Percentiles rank a stretch among this genome's conserved stretches.
These are phyloP conservation scores for Pseudocohnilembus persalinus DNA, from an alignment of 169 alveolate genomes.

Conservation along the genomic window DNA sequence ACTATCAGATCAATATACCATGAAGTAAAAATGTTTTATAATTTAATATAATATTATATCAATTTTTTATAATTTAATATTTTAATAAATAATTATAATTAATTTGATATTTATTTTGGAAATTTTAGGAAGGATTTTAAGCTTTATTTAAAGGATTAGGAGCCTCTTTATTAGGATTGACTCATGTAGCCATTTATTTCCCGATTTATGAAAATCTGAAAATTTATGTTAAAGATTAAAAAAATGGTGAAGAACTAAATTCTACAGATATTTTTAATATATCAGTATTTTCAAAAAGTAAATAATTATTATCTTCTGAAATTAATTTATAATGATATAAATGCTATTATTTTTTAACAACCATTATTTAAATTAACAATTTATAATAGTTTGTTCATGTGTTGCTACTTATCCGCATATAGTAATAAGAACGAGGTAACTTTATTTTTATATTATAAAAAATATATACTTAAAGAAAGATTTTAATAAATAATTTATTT, in stretches of 20 bases:
- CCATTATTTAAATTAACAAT: too few relatives aligned
- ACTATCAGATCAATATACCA: conserved; percentile 14
- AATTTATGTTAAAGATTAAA: conserved; percentile 1
- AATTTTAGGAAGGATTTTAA: conserved; percentile 34
- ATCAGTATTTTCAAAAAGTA: conserved; percentile 41
- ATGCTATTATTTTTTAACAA: too few relatives aligned
- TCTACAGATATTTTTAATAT: conserved; percentile 35
- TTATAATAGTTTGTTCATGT: conserved; percentile 13
- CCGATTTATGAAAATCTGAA: conserved; percentile 43
- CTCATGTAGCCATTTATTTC: conserved; percentile 46
- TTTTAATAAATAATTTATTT: background rate
- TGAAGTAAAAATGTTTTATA: conserved; percentile 28
- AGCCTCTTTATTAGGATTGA: conserved; percentile 39
- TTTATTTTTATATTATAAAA: background rate
- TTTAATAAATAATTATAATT: background rate
- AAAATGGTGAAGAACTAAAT: background rate
- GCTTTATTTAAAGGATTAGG: conserved; percentile 43
- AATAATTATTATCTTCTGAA: background rate
- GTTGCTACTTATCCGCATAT: conserved; percentile 34
- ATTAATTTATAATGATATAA: too few relatives aligned
- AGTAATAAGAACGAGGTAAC: conserved; percentile 40
- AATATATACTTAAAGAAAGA: background rate
- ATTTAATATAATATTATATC: background rate
- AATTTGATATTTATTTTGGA: background rate
- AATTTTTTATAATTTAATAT: background rate